These are phyloP conservation scores for Diaporthe citriasiana DNA, from an alignment of 2,329 filamentous ascomycete genomes.

Conservation along the genomic window DNA sequence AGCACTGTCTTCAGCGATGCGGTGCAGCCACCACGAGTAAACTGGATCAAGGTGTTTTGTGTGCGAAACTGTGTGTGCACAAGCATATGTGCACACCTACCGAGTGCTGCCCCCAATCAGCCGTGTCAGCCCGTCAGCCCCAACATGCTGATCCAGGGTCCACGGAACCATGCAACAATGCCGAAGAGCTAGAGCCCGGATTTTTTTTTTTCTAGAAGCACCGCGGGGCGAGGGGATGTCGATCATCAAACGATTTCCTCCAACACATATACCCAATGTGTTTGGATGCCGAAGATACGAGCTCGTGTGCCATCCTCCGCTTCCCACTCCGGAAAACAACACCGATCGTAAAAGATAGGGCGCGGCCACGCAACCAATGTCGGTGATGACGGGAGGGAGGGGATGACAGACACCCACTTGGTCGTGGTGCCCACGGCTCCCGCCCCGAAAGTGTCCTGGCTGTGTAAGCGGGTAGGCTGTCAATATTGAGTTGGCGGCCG, in stretches of 20 bases:
- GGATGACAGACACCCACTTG: neutral
- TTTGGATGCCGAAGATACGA: slow-evolving; percentile 31
- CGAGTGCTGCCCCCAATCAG: neutral
- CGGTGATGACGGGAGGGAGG: neutral
- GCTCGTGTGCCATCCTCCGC: slow-evolving; percentile 28
- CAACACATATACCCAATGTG: slow-evolving; percentile 20
- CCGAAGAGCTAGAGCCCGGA: slow-evolving; percentile 30
- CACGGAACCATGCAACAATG: slow-evolving; percentile 15
- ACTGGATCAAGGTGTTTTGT: neutral
- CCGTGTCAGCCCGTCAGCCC: slow-evolving; percentile 5
- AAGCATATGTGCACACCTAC: neutral
- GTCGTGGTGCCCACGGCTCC: slow-evolving; percentile 14
- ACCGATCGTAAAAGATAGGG: neutral
- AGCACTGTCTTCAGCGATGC: no score
- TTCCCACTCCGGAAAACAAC: slow-evolving; percentile 16
- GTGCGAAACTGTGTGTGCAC: neutral
- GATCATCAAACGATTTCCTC: slow-evolving; percentile 31
- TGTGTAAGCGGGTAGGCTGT: slow-evolving; percentile 31
- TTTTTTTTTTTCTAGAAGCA: slow-evolving; percentile 29
- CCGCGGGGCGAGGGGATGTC: slow-evolving; percentile 6
- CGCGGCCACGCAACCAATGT: neutral
- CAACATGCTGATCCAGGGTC: slow-evolving; percentile 25
- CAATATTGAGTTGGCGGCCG: slow-evolving; percentile 25
- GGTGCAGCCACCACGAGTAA: neutral
- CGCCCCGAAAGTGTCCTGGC: slow-evolving; percentile 22